phyloP scores from a whole-genome alignment of 306 rosid species.

The Castanea sativa region DNA sequence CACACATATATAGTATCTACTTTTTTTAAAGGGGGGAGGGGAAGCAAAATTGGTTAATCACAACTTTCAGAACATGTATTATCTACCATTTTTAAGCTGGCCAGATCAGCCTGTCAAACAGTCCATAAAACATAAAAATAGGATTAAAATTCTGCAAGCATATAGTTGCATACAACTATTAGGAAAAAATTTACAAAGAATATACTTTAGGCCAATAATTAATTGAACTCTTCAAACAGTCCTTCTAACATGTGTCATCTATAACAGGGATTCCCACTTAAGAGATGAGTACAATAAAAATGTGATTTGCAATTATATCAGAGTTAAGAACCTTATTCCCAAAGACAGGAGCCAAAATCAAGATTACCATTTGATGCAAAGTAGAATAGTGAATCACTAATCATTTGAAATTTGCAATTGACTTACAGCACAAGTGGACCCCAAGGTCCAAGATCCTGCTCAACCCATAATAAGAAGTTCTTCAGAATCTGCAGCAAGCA shows the following conservation, averaged over 20 bases:
- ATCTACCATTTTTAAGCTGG: background rate
- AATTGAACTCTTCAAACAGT: background rate
- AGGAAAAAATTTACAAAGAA: background rate
- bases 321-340: background rate
- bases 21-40: background rate
- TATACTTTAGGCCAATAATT: background rate
- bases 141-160: background rate
- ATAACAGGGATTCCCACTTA: background rate
- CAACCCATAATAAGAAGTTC: slow-evolving; percentile 86
- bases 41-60: background rate
- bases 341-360: background rate
- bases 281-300: background rate
- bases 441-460: slow-evolving; percentile 93
- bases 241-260: background rate
- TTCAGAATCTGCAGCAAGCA: slow-evolving; percentile 38
- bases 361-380: background rate
- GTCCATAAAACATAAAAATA: background rate
- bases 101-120: background rate
- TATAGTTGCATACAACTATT: background rate
- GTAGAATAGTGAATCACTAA: background rate
- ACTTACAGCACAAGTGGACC: slow-evolving; percentile 92
- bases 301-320: background rate
- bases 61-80: background rate
- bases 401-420: background rate
- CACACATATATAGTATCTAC: background rate